Evolutionary conservation across 2,329 filamentous ascomycete genomes (phyloP), one percentile per base, ranked within the genome.

Genomic region (Lasiodiplodia citricola): DNA sequence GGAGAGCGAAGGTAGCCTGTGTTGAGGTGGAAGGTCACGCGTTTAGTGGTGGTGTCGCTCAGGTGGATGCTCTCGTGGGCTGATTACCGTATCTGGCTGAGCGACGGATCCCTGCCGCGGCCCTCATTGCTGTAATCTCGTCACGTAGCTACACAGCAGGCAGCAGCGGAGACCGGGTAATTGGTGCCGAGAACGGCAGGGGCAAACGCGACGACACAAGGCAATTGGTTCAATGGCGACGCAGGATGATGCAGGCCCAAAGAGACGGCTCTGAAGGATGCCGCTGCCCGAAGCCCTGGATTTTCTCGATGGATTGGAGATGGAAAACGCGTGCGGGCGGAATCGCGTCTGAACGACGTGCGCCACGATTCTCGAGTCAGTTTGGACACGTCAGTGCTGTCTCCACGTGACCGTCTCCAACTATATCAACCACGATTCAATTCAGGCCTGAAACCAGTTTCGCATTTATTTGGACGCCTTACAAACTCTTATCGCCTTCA

Each of bases 71-170:
- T 28, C n/a, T 60, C n/a, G 21, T 60, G 37, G 41, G 18, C 13
- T 44, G 28, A 14, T 63, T 63, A 63, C 58, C 58, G 58, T 63
- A 63, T 63, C 58, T 63, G 38, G 58, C 58, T 13, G 58, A 50
- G 25, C 58, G 58, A 18, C 58, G 58, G 14, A 63, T 25, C 18
- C 44, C 44, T 21, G 58, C 58, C 47, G 41, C 21, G 16, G 58
- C 23, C 58, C 41, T 63, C 58, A 63, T 63, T 51, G 25, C 1
- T 11, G 55, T 2, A 52, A 25, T 52, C 50, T 25, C 13, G 25
- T 57, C 55, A 23, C 55, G 55, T 57, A 56, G 41, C 41, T 44
- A 18, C 41, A 56, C 54, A 54, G 28, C 51, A 28, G 7, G n/a
- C 21, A n/a, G 55, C 55, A 13, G 35, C 55, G 18, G 10, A 38